Evolutionary conservation across 192 early-diverging fungal genomes (phyloP).

Genomic region (Mortierella antarctica): DNA sequence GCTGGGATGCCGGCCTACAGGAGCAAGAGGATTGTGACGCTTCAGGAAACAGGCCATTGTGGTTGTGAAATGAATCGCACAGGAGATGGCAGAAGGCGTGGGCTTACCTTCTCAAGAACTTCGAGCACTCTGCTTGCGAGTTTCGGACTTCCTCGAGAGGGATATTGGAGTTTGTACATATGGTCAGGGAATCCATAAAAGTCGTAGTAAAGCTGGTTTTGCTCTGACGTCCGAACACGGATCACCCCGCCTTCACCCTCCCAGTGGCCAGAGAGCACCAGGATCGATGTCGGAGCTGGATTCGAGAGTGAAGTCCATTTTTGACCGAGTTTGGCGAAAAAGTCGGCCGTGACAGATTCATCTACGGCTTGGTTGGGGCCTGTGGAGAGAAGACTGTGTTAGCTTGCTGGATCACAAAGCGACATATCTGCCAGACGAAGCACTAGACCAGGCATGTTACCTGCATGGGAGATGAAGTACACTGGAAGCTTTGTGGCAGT

Average conservation of each 20-base stretch:
- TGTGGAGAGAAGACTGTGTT: neutral
- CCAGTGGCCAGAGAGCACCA: conserved; percentile 78
- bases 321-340: conserved; percentile 36
- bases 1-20: conserved; percentile 57
- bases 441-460: conserved; percentile 5
- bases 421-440: neutral
- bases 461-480: conserved; percentile 51
- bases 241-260: conserved; percentile 55
- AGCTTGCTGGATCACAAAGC: neutral
- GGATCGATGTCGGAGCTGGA: conserved; percentile 71
- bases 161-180: conserved; percentile 69
- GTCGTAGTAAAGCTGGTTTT: conserved; percentile 71
- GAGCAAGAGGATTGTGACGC: neutral
- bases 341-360: conserved; percentile 37
- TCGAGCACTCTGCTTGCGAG: conserved; percentile 63
- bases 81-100: neutral
- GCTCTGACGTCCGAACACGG: conserved; percentile 55
- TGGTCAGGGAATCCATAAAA: conserved; percentile 71
- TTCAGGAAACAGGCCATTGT: neutral
- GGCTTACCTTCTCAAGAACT: conserved; percentile 55
- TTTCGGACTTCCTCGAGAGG: conserved; percentile 63
- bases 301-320: conserved; percentile 36
- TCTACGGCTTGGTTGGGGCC: conserved; percentile 51
- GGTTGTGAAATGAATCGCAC: neutral
- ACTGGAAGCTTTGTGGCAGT: conserved; percentile 31